Evolutionary conservation across 805 yeast genomes (phyloP).

Genomic region (Kodamaea nitidulidarum): DNA sequence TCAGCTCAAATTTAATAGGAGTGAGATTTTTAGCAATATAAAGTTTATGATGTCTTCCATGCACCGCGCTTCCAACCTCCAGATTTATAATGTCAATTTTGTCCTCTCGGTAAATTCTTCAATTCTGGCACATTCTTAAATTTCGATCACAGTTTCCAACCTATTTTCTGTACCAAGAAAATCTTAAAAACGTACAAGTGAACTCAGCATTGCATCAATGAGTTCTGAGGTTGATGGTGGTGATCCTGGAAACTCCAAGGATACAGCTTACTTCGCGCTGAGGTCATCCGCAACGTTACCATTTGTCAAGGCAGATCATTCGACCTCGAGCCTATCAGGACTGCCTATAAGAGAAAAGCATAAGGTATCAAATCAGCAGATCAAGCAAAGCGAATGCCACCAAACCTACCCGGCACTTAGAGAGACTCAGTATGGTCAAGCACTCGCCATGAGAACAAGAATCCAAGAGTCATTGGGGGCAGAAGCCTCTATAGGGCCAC

Average conservation of each 20-base stretch:
- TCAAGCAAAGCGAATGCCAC: background rate
- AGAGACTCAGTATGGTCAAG: conserved; percentile 28
- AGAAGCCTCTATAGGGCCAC: conserved; percentile 26
- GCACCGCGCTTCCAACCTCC: too few species aligned
- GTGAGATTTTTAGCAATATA: too few species aligned
- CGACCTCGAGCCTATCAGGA: conserved; percentile 1
- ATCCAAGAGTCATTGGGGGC: conserved; percentile 16
- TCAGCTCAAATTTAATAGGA: too few species aligned
- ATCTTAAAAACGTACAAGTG: too few species aligned
- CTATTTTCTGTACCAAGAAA: too few species aligned
- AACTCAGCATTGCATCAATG: background rate
- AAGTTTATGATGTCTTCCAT: too few species aligned
- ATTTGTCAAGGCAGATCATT: background rate
- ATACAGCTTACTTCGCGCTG: background rate
- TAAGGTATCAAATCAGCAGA: background rate
- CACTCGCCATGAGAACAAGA: conserved; percentile 23
- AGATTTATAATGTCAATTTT: too few species aligned
- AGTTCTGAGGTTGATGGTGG: background rate
- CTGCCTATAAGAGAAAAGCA: background rate
- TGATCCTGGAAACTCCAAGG: background rate
- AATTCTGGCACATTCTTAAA: too few species aligned
- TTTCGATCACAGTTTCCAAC: too few species aligned
- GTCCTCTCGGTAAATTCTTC: too few species aligned
- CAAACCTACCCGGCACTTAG: conserved; percentile 22
- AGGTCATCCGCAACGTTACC: background rate